A percentile compares a stretch with the other conserved stretches of the same genome.
phyloP scores from a whole-genome alignment of 495 filamentous ascomycete species.

The Thermochaetoides thermophila region DNA sequence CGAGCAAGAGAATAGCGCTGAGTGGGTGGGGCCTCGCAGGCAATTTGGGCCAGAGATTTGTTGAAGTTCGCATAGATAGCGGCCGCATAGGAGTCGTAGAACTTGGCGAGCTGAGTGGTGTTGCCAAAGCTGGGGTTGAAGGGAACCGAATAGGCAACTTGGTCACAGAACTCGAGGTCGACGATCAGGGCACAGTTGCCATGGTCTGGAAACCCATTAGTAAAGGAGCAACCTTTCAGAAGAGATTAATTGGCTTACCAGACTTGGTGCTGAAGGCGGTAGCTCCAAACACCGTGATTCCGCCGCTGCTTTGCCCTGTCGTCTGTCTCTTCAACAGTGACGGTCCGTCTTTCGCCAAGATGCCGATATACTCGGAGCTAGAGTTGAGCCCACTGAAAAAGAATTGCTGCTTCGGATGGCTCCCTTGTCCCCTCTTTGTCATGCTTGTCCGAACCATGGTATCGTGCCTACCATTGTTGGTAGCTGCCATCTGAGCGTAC shows the following conservation, averaged over 20 bases:
- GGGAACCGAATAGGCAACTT: constrained; percentile 83
- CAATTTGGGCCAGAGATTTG: constrained; percentile 67
- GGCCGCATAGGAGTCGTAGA: constrained; percentile 55
- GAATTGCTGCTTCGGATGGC: constrained; percentile 69
- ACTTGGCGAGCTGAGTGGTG: constrained; percentile 35
- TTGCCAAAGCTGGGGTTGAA: constrained; percentile 49
- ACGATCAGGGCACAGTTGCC: constrained; percentile 71
- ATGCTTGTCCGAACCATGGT: constrained; percentile 44
- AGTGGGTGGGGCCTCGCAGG: constrained; percentile 56
- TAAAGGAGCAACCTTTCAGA: background rate
- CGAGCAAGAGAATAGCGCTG: constrained; percentile 67
- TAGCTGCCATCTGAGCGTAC: constrained; percentile 45
- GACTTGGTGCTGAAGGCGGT: constrained; percentile 62
- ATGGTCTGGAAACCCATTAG: constrained; percentile 8
- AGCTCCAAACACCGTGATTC: constrained; percentile 53
- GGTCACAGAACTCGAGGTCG: constrained; percentile 69
- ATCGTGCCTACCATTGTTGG: constrained; percentile 24
- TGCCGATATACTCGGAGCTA: constrained; percentile 52
- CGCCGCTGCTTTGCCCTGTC: constrained; percentile 40
- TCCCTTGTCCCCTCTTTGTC: constrained; percentile 45
- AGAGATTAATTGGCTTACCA: constrained; percentile 33
- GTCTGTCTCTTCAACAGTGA: constrained; percentile 34
- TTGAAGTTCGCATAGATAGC: constrained; percentile 56
- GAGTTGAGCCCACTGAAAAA: constrained; percentile 58
- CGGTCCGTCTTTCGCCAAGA: constrained; percentile 43